Percentiles rank a stretch among this genome's conserved stretches.
Evolutionary conservation across 129 eudicot genomes (phyloP).

Genomic region (Arctium lappa): DNA sequence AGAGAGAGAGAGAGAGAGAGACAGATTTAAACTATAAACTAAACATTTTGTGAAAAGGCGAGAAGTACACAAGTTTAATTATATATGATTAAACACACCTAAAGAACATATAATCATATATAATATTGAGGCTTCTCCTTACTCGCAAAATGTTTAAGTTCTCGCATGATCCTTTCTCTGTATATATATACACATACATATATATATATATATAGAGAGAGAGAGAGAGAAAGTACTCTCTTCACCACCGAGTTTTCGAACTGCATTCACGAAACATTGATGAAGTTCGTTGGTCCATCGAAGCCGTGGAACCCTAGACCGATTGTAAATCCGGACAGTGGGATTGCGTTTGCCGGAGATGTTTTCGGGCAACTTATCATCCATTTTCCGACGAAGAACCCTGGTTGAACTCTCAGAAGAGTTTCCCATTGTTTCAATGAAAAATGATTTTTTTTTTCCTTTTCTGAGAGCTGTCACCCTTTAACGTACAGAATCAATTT

Average conservation of each 20-base stretch:
- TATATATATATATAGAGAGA: not conserved
- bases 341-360: slow-evolving; percentile 13
- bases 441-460: slow-evolving; percentile 11
- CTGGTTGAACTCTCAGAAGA: not conserved
- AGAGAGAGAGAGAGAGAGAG: too few relatives aligned
- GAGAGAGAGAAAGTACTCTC: slow-evolving; percentile 30
- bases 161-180: not conserved
- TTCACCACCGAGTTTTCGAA: slow-evolving; percentile 63
- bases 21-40: too few relatives aligned
- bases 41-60: too few relatives aligned
- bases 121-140: too few relatives aligned
- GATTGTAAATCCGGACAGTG: slow-evolving; percentile 46
- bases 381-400: not conserved
- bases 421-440: slow-evolving; percentile 10
- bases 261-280: slow-evolving; percentile 52
- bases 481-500: not conserved
- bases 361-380: slow-evolving; percentile 7
- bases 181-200: slow-evolving; percentile 16
- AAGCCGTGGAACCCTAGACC: slow-evolving; percentile 54
- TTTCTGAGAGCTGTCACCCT: slow-evolving; percentile 8
- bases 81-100: too few relatives aligned
- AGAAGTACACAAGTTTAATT: too few relatives aligned
- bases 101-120: too few relatives aligned
- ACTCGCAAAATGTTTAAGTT: too few relatives aligned
- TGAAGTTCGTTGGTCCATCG: slow-evolving; percentile 65